Conservation (phyloP, 352 stramenopile genomes). For the Chrysophaeum taylorii region DNA sequence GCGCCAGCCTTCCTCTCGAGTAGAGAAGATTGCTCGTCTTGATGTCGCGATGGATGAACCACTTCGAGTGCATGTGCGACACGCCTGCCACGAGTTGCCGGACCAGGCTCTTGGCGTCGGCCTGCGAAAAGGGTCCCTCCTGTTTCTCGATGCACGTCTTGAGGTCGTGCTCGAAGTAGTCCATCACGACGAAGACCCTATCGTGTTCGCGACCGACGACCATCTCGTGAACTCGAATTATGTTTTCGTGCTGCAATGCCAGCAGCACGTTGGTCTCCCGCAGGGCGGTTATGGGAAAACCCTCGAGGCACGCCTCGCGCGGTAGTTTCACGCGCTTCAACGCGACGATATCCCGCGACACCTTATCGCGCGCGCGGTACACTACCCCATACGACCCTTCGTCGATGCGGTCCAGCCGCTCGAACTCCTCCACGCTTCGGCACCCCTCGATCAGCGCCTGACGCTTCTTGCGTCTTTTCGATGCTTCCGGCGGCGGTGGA, state of each 20-base stretch:
- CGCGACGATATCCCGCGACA: constrained; percentile 76
- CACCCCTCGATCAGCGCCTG: constrained; percentile 66
- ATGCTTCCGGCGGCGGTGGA: too few relatives aligned
- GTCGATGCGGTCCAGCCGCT: constrained; percentile 79
- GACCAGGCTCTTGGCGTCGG: constrained; percentile 85
- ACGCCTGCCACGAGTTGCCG: constrained; percentile 72
- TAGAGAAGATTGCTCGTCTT: constrained; percentile 97
- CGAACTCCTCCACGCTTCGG: constrained; percentile 85
- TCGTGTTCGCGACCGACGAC: constrained; percentile 51
- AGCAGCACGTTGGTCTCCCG: constrained; percentile 97
- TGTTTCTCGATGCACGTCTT: constrained; percentile 44
- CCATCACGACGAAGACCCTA: constrained; percentile 72
- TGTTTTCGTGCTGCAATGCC: constrained; percentile 92
- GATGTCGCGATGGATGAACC: constrained; percentile 87
- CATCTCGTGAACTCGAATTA: constrained; percentile 81
- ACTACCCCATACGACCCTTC: constrained; percentile 94
- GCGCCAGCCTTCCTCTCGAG: constrained; percentile 58
- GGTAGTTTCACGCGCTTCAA: constrained; percentile 65
- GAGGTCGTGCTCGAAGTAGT: constrained; percentile 64
- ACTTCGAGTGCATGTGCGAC: constrained; percentile 74
- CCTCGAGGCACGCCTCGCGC: constrained; percentile 62
- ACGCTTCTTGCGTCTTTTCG: too few relatives aligned
- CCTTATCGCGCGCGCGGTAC: constrained; percentile 78
- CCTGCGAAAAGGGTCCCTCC: constrained; percentile 38
- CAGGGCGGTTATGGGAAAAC: constrained; percentile 94